Conservation (phyloP, 257 asterid species). For the Orobanche coerulescens region DNA sequence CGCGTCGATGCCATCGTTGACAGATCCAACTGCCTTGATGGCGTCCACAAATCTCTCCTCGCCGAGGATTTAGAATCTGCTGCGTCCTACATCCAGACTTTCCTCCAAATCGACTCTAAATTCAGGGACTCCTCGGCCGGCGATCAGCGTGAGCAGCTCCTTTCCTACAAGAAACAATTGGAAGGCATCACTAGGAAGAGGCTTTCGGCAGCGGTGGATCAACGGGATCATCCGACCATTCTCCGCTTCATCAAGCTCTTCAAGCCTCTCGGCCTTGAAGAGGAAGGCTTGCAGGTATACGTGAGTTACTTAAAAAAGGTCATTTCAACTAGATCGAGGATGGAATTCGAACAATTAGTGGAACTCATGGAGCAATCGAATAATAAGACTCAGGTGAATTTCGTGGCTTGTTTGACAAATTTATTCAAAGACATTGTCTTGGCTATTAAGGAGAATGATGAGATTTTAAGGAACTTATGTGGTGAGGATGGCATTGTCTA, state of each 20-base stretch:
- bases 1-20: constrained; percentile 71
- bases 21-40: constrained; percentile 66
- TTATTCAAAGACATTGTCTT: constrained; percentile 79
- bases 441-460: constrained; percentile 84
- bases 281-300: constrained; percentile 77
- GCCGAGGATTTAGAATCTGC: constrained; percentile 84
- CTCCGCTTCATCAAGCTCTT: constrained; percentile 71
- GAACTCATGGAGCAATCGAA: constrained; percentile 45
- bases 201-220: constrained; percentile 62
- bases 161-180: constrained; percentile 69
- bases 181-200: constrained; percentile 63
- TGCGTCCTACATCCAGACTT: constrained; percentile 58
- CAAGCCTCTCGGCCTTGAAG: constrained; percentile 73
- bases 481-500: constrained; percentile 94
- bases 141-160: constrained; percentile 82
- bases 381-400: constrained; percentile 38
- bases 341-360: constrained; percentile 67
- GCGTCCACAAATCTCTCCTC: constrained; percentile 63
- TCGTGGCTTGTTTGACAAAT: constrained; percentile 69
- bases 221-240: constrained; percentile 66
- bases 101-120: constrained; percentile 73
- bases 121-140: constrained; percentile 60
- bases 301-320: constrained; percentile 65
- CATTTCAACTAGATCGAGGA: constrained; percentile 56
- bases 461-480: constrained; percentile 63